Base-by-base conservation (phyloP, 192 early-diverging fungal species). In the Linnemannia exigua region DNA sequence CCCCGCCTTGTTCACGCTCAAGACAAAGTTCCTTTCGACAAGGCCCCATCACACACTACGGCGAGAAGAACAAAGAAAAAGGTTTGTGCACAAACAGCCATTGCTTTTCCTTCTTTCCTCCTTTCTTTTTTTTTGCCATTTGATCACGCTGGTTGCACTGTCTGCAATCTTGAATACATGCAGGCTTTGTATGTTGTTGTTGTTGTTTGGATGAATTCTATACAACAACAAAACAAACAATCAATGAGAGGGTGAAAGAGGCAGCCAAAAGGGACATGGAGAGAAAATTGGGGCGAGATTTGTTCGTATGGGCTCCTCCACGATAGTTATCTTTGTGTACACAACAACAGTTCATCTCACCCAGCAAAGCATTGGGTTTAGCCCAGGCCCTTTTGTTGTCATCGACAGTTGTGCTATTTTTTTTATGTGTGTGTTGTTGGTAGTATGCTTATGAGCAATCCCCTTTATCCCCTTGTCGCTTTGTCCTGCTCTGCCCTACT, bases 111-210 rank as follows among this genome's bases (percentile, higher is more conserved):
- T 63, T 63, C 31, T 44, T 9, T 25, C 58, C 28, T 63, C 58
- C 28, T 12, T 63, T 63, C 28, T 25, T 63, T 25, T 12, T 63
- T 63, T 63, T 44, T 35, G 25, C 25, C 37, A 41, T 38, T 31
- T 74, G 72, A 61, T 74, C 72, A 74, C 72, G 72, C 72, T 74
- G 72, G 72, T 61, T 35, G 44, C 72, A 74, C 50, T 74, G 51
- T 48, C 28, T 16, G 58, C 58, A 63, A 63, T 63, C 58, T 31
- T 63, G 58, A 11, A 63, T 63, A 25, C 58, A 63, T 63, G 25
- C 58, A 31, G 9, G 25, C 41, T 9, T n/a, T 9, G 11, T 31
- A 28, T 8, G 28, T 15, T 63, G 12, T 63, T 31, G 11, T 63
- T 63, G 58, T 63, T 63, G 0, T 50, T 25, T 52, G 52, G n/a